Percentiles rank a stretch among this genome's conserved stretches.
Evolutionary conservation across 768 basidiomycete species (phyloP).

Genomic region (Leccinellum luteum): DNA sequence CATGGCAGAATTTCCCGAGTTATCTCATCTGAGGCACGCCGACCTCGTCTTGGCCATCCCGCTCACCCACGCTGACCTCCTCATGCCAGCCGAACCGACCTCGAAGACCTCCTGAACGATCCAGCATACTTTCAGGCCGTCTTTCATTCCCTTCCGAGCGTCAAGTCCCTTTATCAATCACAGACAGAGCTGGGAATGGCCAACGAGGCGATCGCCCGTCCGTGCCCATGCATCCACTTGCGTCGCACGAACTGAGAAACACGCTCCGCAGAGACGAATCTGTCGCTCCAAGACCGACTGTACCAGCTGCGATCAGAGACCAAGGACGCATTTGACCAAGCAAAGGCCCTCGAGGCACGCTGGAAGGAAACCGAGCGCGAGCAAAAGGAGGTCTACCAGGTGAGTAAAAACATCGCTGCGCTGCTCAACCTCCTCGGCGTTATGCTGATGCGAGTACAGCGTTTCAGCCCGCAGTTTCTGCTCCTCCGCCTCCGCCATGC

Average conservation of each 20-base stretch:
- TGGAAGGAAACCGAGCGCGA: constrained; percentile 89
- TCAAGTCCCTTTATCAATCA: constrained; percentile 70
- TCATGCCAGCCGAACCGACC: constrained; percentile 69
- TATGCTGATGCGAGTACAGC: constrained; percentile 43
- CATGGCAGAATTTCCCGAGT: constrained; percentile 66
- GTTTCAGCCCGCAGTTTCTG: constrained; percentile 84
- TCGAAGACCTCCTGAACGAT: constrained; percentile 86
- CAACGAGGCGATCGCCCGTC: constrained; percentile 85
- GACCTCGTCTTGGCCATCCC: constrained; percentile 2
- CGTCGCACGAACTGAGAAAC: constrained; percentile 5
- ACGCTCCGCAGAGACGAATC: constrained; percentile 59
- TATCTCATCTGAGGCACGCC: constrained; percentile 68
- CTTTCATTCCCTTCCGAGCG: constrained; percentile 74
- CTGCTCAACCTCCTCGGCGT: not conserved
- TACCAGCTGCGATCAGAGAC: constrained; percentile 79
- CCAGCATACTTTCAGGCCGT: constrained; percentile 83
- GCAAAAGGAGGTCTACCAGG: constrained; percentile 88
- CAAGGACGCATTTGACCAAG: constrained; percentile 83
- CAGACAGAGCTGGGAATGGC: constrained; percentile 79
- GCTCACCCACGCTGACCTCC: constrained; percentile 7
- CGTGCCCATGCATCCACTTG: constrained; percentile 29
- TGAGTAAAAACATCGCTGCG: constrained; percentile 29
- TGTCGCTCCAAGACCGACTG: constrained; percentile 71
- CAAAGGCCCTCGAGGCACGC: constrained; percentile 72
- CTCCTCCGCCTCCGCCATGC: constrained; percentile 85